Evolutionary conservation across 768 basidiomycete species (phyloP).

Genomic region (Pleurotus pulmonarius): DNA sequence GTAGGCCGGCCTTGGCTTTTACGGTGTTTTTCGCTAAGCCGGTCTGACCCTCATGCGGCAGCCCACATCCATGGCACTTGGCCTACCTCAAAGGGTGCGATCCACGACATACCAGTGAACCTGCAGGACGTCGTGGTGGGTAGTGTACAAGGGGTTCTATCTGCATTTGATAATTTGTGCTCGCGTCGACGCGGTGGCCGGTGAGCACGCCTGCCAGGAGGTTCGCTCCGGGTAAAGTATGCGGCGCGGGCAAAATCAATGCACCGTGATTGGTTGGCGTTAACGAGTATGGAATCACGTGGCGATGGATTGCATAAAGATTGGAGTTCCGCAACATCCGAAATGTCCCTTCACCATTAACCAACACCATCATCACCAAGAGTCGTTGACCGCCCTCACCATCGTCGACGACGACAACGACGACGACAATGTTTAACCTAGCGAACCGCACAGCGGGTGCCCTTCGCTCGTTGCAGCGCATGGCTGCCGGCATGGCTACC

Average conservation of each 20-base stretch:
- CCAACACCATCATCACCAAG: constrained; percentile 19
- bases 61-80: too few relatives aligned
- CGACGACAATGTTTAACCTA: constrained; percentile 49
- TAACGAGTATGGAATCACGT: not conserved
- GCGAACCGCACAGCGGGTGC: constrained; percentile 51
- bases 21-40: too few relatives aligned
- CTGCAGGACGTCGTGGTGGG: too few relatives aligned
- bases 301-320: not conserved
- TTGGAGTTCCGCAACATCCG: not conserved
- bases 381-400: constrained; percentile 24
- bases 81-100: too few relatives aligned
- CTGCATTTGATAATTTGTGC: too few relatives aligned
- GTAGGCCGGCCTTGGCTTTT: too few relatives aligned
- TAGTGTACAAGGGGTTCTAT: too few relatives aligned
- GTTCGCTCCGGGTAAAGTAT: too few relatives aligned
- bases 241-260: not conserved
- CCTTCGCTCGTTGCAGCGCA: constrained; percentile 46
- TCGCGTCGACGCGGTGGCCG: too few relatives aligned
- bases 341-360: constrained; percentile 4
- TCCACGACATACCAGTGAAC: too few relatives aligned
- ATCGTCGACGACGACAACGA: constrained; percentile 15
- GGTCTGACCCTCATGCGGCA: too few relatives aligned
- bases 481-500: constrained; percentile 77
- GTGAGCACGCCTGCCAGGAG: too few relatives aligned
- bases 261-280: constrained; percentile 3